These are phyloP conservation scores for Venturiaceae sp. DNA, from an alignment of 2,329 filamentous ascomycete species.

Conservation along the genomic window DNA sequence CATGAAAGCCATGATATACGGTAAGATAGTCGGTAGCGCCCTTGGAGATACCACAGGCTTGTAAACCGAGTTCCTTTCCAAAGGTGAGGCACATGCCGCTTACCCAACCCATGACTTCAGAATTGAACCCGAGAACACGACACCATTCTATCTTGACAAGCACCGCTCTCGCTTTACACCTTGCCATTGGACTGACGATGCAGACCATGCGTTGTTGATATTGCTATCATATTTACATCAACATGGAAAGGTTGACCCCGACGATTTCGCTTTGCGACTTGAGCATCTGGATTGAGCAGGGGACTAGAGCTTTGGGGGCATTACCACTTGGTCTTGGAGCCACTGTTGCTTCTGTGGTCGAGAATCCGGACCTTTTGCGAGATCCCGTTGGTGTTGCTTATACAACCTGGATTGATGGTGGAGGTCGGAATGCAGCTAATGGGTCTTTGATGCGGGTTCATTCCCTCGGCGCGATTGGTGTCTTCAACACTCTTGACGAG, in stretches of 20 bases:
- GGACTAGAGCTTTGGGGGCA: constrained; percentile 36
- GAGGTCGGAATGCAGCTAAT: constrained; percentile 32
- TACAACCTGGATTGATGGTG: neutral
- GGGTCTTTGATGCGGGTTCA: constrained; percentile 46
- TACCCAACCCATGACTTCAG: constrained; percentile 28
- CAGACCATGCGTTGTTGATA: constrained; percentile 42
- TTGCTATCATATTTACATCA: constrained; percentile 37
- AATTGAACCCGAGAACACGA: constrained; percentile 26
- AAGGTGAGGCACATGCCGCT: constrained; percentile 19
- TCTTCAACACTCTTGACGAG: constrained; percentile 30
- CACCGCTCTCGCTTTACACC: neutral
- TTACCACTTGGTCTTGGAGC: constrained; percentile 39
- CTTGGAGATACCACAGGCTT: constrained; percentile 46
- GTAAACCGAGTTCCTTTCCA: constrained; percentile 44
- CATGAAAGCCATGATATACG: constrained; percentile 34
- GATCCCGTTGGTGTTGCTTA: neutral
- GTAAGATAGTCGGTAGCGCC: constrained; percentile 40
- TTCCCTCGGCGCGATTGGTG: constrained; percentile 38
- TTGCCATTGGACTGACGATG: constrained; percentile 44
- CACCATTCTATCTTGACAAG: neutral
- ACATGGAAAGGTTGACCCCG: constrained; percentile 27
- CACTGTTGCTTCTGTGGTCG: constrained; percentile 36
- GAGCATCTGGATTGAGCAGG: constrained; percentile 38
- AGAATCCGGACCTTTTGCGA: constrained; percentile 25
- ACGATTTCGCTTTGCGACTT: constrained; percentile 36